Conservation (phyloP, 179 eudicot species). For the Spinacia oleracea region DNA sequence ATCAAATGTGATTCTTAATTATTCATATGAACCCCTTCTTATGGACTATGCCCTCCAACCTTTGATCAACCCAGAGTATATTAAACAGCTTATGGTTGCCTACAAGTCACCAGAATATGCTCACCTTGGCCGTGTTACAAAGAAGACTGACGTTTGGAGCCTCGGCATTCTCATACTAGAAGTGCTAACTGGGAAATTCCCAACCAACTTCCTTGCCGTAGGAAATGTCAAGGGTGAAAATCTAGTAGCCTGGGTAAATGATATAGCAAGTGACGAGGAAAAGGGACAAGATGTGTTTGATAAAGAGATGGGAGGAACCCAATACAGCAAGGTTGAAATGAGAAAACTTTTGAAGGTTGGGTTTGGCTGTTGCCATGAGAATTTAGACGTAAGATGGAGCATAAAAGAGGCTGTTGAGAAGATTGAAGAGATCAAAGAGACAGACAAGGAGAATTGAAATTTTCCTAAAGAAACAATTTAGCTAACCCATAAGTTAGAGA, state of each 20-base stretch:
- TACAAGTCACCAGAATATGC: conserved; percentile 45
- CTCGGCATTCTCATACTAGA: conserved; percentile 47
- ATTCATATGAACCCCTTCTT: conserved; percentile 42
- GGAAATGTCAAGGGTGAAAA: conserved; percentile 40
- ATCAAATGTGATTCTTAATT: conserved; percentile 38
- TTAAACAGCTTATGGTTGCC: conserved; percentile 37
- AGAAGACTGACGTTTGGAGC: conserved; percentile 49
- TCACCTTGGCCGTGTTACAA: conserved; percentile 28
- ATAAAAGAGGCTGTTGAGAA: conserved; percentile 39
- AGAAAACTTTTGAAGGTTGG: conserved; percentile 43
- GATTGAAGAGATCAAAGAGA: conserved; percentile 39
- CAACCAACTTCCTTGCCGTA: conserved; percentile 38
- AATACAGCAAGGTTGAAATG: conserved; percentile 30
- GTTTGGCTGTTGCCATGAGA: conserved; percentile 40
- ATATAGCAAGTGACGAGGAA: conserved; percentile 28
- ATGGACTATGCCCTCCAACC: conserved; percentile 46
- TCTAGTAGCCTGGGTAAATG: conserved; percentile 45
- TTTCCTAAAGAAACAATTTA: neutral
- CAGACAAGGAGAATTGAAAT: neutral
- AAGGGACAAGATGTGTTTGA: conserved; percentile 38
- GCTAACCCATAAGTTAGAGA: neutral
- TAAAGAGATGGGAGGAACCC: conserved; percentile 40
- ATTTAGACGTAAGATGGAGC: conserved; percentile 44
- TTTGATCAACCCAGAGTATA: conserved; percentile 35
- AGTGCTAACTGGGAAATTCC: conserved; percentile 43